Evolutionary conservation across 2,329 filamentous ascomycete species (phyloP).

Genomic region (Metarhizium anisopliae): DNA sequence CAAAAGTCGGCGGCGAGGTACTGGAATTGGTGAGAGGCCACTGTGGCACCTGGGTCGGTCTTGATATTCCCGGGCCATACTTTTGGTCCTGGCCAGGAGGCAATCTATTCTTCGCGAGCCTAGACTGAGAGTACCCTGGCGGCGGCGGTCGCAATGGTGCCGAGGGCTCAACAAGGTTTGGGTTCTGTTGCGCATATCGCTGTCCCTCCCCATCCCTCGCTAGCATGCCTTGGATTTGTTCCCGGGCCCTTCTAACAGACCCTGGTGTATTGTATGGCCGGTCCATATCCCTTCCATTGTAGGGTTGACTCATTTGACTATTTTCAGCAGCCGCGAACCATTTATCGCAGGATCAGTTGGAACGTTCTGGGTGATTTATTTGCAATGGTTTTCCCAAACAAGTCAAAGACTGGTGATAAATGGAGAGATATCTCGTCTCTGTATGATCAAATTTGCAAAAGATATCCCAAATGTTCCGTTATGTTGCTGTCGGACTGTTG

Average conservation of each 20-base stretch:
- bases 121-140: slow-evolving; percentile 9
- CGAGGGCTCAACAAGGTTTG: not conserved
- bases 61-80: slow-evolving; percentile 31
- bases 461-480: not conserved
- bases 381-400: not conserved
- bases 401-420: slow-evolving; percentile 9
- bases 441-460: not conserved
- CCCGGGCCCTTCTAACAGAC: slow-evolving; percentile 46
- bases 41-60: slow-evolving; percentile 43
- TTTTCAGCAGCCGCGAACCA: not conserved
- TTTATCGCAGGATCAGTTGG: not conserved
- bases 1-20: slow-evolving; percentile 22
- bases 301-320: slow-evolving; percentile 43
- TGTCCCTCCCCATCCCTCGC: slow-evolving; percentile 13
- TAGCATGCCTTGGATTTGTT: slow-evolving; percentile 36
- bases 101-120: slow-evolving; percentile 11
- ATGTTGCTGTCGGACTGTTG: slow-evolving; percentile 1
- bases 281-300: slow-evolving; percentile 47
- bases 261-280: slow-evolving; percentile 31
- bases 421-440: not conserved
- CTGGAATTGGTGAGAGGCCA: slow-evolving; percentile 40
- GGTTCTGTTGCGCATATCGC: slow-evolving; percentile 13
- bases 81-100: slow-evolving; percentile 15
- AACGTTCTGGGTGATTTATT: not conserved
- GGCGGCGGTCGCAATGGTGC: not conserved